phyloP scores from a whole-genome alignment of 805 yeast genomes.

The Isabelozyma heimii region DNA sequence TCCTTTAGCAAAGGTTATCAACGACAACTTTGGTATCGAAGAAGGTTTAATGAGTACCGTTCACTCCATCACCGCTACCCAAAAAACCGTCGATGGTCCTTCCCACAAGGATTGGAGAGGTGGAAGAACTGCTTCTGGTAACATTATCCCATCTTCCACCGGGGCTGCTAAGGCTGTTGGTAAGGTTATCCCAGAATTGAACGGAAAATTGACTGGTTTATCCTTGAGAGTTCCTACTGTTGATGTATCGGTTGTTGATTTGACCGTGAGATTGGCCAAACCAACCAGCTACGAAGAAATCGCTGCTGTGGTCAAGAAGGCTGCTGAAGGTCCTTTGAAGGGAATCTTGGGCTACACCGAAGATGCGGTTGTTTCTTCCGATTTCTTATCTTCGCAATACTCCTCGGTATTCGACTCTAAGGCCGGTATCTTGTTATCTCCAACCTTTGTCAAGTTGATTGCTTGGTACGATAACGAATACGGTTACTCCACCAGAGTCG shows the following conservation, averaged over 20 bases:
- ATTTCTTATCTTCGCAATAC: constrained; percentile 26
- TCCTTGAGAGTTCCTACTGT: constrained; percentile 35
- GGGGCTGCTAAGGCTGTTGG: constrained; percentile 39
- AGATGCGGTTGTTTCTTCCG: constrained; percentile 34
- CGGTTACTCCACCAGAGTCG: constrained; percentile 37
- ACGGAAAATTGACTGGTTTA: constrained; percentile 37
- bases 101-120: constrained; percentile 41
- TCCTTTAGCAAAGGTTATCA: constrained; percentile 35
- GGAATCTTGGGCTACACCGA: constrained; percentile 35
- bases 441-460: constrained; percentile 33
- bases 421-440: constrained; percentile 36
- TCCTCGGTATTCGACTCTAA: constrained; percentile 31
- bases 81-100: constrained; percentile 37
- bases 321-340: constrained; percentile 31
- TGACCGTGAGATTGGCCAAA: constrained; percentile 30
- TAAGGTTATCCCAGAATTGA: constrained; percentile 35
- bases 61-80: constrained; percentile 37
- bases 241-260: constrained; percentile 35
- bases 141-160: constrained; percentile 35
- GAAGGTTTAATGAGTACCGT: constrained; percentile 38
- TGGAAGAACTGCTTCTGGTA: constrained; percentile 36
- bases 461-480: constrained; percentile 37
- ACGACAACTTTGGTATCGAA: constrained; percentile 33
- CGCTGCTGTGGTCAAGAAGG: constrained; percentile 27
- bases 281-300: constrained; percentile 33